These are phyloP conservation scores for Ustilago trichophora DNA, from an alignment of 1,284 basidiomycete genomes.

Conservation along the genomic window DNA sequence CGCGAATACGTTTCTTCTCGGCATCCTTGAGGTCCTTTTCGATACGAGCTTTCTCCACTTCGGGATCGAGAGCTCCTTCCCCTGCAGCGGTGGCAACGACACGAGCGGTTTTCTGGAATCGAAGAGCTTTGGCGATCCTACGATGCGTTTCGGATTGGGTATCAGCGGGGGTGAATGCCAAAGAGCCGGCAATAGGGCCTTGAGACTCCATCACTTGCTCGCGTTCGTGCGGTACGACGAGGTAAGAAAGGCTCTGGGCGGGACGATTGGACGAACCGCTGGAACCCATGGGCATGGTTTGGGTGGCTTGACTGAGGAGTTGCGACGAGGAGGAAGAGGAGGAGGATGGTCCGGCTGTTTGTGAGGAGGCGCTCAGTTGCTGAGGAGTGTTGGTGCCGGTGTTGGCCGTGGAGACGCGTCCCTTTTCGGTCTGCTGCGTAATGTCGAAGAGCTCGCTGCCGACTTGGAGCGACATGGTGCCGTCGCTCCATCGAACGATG, in stretches of 20 bases:
- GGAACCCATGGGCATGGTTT: conserved; percentile 47
- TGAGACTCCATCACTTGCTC: conserved; percentile 85
- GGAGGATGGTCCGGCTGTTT: conserved; percentile 31
- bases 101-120: conserved; percentile 79
- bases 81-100: conserved; percentile 67
- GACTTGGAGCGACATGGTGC: conserved; percentile 82
- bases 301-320: conserved; percentile 38
- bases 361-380: conserved; percentile 18
- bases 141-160: conserved; percentile 89
- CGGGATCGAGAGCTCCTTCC: conserved; percentile 67
- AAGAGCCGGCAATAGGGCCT: conserved; percentile 80
- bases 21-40: conserved; percentile 60
- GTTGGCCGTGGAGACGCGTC: conserved; percentile 33
- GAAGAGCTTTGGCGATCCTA: conserved; percentile 83
- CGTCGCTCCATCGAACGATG: conserved; percentile 90
- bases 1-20: conserved; percentile 60
- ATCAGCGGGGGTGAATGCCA: conserved; percentile 83
- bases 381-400: conserved; percentile 47
- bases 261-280: conserved; percentile 39
- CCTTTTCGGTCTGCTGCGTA: conserved; percentile 50
- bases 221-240: conserved; percentile 87
- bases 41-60: conserved; percentile 72
- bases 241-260: conserved; percentile 72
- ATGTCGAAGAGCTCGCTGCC: conserved; percentile 90
- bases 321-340: conserved; percentile 4